Evolutionary conservation across 1,284 basidiomycete species (phyloP), one percentile per base, ranked within the genome.

Genomic region (Hortiboletus rubellus): DNA sequence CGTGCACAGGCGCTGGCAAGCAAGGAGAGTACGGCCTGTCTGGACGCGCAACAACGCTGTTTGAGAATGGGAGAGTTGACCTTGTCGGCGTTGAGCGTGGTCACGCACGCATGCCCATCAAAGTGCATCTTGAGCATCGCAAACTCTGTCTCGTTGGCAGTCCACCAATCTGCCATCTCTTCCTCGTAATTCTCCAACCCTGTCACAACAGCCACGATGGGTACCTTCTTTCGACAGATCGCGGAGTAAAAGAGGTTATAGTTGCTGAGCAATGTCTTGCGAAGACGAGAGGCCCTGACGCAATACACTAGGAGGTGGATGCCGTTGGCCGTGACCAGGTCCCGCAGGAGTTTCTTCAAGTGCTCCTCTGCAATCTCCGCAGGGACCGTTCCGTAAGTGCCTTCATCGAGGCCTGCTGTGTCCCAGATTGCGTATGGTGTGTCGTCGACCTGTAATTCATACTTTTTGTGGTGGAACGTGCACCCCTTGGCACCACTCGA

Each of bases 181-280:
- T 34, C 54, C n/a, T 69, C 66, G 18, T 68, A 50, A 43, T 64
- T 69, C 58, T 70, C 68, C 48, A 70, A 41, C 8, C 71, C 70
- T 0, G 70, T 70, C 55, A 70, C 66, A 34, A 70, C 55, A 22
- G 45, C 52, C 47, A 71, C 71, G 50, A 70, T 71, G 40, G 71
- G 70, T 12, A 72, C 59, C 60, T 65, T 68, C 46, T 64, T 69
- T 40, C 70, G 60, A 61, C 69, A 75, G 50, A 71, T 59, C 18
- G 62, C 63, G 17, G 71, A 72, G 54, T 73, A 72, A 61, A 73
- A 73, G 54, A 73, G 54, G 52, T 69, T 63, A 52, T 73, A 75
- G 58, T 74, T 72, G 49, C 41, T 42, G 34, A 68, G 53, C 14
- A 65, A 34, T 0, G 60, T 55, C 38, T 60, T 58, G 47, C 61